Percentiles rank a stretch among this genome's conserved stretches.
phyloP scores from a whole-genome alignment of 2,329 filamentous ascomycete genomes.

The Hymenoscyphus salicellus region DNA sequence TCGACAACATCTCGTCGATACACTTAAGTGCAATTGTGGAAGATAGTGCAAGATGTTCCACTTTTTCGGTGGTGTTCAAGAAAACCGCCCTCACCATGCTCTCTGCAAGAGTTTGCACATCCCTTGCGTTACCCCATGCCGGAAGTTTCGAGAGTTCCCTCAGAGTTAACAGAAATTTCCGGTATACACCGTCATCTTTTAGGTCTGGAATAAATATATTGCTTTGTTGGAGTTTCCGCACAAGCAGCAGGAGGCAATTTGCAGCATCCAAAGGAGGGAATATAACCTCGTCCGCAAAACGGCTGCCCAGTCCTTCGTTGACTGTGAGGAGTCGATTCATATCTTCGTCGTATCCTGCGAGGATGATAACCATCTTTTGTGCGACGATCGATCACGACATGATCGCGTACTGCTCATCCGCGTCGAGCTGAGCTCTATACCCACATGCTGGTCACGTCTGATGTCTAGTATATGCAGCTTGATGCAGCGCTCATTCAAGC shows the following conservation, averaged over 20 bases:
- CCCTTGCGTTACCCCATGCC: constrained; percentile 52
- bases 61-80: constrained; percentile 22
- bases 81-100: constrained; percentile 39
- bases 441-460: too few relatives aligned
- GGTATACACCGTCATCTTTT: constrained; percentile 30
- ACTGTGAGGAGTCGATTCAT: constrained; percentile 51
- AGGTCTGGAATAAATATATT: constrained; percentile 27
- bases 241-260: constrained; percentile 42
- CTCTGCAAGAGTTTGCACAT: constrained; percentile 48
- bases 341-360: constrained; percentile 55
- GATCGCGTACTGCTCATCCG: too few relatives aligned
- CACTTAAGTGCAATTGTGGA: constrained; percentile 21
- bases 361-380: constrained; percentile 52
- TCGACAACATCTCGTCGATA: constrained; percentile 28
- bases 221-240: constrained; percentile 34
- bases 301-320: constrained; percentile 53
- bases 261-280: constrained; percentile 40
- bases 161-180: constrained; percentile 34
- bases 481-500: too few relatives aligned
- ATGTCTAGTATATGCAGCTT: too few relatives aligned
- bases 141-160: constrained; percentile 39
- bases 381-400: too few relatives aligned
- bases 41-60: constrained; percentile 22
- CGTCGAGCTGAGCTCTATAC: too few relatives aligned
- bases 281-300: constrained; percentile 51